A percentile compares a stretch with the other conserved stretches of the same genome.
Conservation (phyloP, 176 grass and related monocot species). For the Calamus simplicifolius region DNA sequence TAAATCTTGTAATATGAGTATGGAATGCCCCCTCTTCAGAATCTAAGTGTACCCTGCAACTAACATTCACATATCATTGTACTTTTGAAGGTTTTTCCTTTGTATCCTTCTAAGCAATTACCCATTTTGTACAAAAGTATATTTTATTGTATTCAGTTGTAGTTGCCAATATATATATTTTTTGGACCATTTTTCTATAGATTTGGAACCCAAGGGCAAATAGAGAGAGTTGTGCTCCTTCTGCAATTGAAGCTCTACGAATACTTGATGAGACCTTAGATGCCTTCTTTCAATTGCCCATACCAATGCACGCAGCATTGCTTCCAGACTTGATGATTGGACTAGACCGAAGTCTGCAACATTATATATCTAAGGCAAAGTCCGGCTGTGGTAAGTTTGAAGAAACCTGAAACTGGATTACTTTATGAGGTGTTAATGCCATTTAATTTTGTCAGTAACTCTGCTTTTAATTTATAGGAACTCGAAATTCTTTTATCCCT, state of each 20-base stretch:
- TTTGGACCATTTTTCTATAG: constrained; percentile 32
- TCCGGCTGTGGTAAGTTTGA: constrained; percentile 81
- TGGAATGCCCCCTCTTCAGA: no score
- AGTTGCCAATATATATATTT: no score
- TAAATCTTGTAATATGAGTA: no score
- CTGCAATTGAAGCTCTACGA: constrained; percentile 80
- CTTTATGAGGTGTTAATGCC: background rate
- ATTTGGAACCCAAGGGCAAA: constrained; percentile 87
- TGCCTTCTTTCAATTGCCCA: constrained; percentile 88
- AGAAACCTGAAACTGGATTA: constrained; percentile 10
- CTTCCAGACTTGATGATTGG: constrained; percentile 74
- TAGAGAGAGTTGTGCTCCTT: constrained; percentile 80
- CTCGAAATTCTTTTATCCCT: constrained; percentile 70
- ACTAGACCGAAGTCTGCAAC: constrained; percentile 79
- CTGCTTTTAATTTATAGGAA: constrained; percentile 32
- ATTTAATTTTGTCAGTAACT: no score
- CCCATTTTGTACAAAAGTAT: no score
- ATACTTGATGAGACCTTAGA: constrained; percentile 89
- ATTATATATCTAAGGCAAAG: constrained; percentile 83
- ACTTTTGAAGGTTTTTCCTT: no score
- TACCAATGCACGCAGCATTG: constrained; percentile 82
- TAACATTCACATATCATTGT: no score
- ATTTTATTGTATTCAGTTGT: no score
- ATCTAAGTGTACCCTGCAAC: no score
- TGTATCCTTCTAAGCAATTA: no score